Evolutionary conservation across 352 stramenopile species (phyloP), one percentile per base, ranked within the genome.

Genomic region (Thalassiosira mediterranea): DNA sequence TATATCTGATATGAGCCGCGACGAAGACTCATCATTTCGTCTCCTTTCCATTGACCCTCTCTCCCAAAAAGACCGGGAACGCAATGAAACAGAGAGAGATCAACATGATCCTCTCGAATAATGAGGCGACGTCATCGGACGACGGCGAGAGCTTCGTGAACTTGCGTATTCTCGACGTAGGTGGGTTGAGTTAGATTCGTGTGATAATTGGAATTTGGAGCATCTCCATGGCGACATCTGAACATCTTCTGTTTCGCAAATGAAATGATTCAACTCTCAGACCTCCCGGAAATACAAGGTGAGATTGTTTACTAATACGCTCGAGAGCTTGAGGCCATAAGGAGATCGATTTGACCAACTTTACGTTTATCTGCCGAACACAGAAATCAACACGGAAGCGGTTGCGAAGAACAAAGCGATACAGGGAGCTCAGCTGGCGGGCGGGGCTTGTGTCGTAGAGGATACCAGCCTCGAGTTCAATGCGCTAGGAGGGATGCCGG

Each of bases 401-500:
- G 88, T 93, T 72, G 85, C 88, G n/a, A 92, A 92, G 62, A 85
- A 90, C 59, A 93, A 93, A 76, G 88, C 82, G 32, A 76, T 90
- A 21, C 81, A 89, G 25, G 88, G 68, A 48, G 73, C 88, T 19
- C 88, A 93, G 61, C 60, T 93, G 25, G 86, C 86, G 1, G 69
- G 68, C 32, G 95, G 96, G 4, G 84, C 95, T 3, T 95, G 97
- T 51, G 92, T 98, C 40, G 95, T 96, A n/a, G 95, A 98, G 83
- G 95, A 98, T 84, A 98, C 96, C 34, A 98, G 94, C 38, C 88
- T 98, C 0, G 98, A 95, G 83, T 98, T 98, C 79, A 97, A 97
- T 68, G 95, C 95, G 28, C 90, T 98, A 7, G 88, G 95, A 63
- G 95, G 95, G 0, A 91, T 98, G 15, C 97, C 97, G 0, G 97